Base-by-base conservation (phyloP, 2,329 filamentous ascomycete genomes). In the Alternaria longipes region DNA sequence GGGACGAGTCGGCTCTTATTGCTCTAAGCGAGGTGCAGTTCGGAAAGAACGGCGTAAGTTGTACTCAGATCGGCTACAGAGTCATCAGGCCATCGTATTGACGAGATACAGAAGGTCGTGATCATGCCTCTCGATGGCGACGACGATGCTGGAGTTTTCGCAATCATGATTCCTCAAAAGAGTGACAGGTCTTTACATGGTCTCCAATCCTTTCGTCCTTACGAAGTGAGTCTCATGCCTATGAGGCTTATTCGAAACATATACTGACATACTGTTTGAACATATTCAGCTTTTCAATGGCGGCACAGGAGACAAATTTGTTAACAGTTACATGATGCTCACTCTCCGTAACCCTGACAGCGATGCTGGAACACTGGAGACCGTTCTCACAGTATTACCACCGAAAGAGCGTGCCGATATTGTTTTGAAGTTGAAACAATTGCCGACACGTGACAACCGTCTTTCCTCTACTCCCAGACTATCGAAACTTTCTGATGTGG, bases 111-210 rank as follows among this genome's bases (percentile, higher is more conserved):
- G 70, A 73, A 65, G 30, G 26, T 69, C 3, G 60, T 65, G 5
- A 59, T 70, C 3, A 63, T 74, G 66, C 62, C 63, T 1, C 55
- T 73, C n/a, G 54, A 59, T 9, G 60, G 54, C 34, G 56, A 64
- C 7, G 60, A 65, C n/a, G 50, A 63, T 3, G 44, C 49, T 9
- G 66, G 55, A 1, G n/a, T 67, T 26, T 72, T 70, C 32, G 67
- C 67, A 45, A 72, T 74, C 26, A 57, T 69, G 46, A 4, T 69
- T 12, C 66, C 63, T 6, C 65, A 68, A 24, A 49, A 55, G 16
- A 44, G 42, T 20, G 63, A 72, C n/a, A 59, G 62, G 28, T 64
- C 60, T 14, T 50, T 69, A 44, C 49, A 47, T 7, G 50, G 54
- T 3, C 44, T 71, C 16, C 61, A 68, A 32, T 18, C 45, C 8